Percentiles rank a stretch among this genome's conserved stretches.
Evolutionary conservation across 78 protist genomes (phyloP).

Genomic region (Emiliania huxleyi): DNA sequence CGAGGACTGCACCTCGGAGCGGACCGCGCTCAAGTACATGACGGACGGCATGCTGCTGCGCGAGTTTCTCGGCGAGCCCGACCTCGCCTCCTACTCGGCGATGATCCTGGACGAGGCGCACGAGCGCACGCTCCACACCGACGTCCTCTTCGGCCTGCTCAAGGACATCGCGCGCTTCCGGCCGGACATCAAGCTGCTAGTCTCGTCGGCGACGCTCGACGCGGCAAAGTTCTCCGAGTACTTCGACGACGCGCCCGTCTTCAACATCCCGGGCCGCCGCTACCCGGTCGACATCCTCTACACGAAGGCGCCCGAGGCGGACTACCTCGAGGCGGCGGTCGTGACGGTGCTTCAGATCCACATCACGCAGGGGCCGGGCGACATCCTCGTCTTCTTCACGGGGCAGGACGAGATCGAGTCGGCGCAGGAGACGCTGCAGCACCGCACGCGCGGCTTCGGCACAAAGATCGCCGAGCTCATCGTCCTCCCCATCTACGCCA

Average conservation of each 20-base stretch:
- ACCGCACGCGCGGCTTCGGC: constrained; percentile 91
- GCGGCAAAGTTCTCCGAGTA: constrained; percentile 88
- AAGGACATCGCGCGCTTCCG: constrained; percentile 63
- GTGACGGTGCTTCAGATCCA: constrained; percentile 78
- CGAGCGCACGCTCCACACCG: constrained; percentile 96
- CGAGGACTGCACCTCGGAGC: constrained; percentile 53
- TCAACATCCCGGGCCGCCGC: constrained; percentile 94
- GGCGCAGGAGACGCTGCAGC: constrained; percentile 70
- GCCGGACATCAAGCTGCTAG: constrained; percentile 93
- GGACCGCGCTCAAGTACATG: constrained; percentile 41
- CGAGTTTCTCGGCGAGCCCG: constrained; percentile 51
- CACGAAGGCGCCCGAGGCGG: constrained; percentile 76
- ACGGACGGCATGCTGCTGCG: constrained; percentile 80
- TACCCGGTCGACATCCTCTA: constrained; percentile 85
- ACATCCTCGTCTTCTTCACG: constrained; percentile 98
- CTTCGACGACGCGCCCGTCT: constrained; percentile 74
- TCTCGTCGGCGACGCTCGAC: constrained; percentile 99
- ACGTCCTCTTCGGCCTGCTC: constrained; percentile 86
- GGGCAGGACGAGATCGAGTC: constrained; percentile 98
- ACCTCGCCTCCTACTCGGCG: not conserved
- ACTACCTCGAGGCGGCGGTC: constrained; percentile 94
- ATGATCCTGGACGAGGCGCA: constrained; percentile 67
- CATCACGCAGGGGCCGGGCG: constrained; percentile 81
- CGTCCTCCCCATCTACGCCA: constrained; percentile 93
- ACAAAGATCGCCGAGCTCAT: constrained; percentile 66